phyloP scores from a whole-genome alignment of 768 basidiomycete genomes.

The Pleurotus tuber-regium region DNA sequence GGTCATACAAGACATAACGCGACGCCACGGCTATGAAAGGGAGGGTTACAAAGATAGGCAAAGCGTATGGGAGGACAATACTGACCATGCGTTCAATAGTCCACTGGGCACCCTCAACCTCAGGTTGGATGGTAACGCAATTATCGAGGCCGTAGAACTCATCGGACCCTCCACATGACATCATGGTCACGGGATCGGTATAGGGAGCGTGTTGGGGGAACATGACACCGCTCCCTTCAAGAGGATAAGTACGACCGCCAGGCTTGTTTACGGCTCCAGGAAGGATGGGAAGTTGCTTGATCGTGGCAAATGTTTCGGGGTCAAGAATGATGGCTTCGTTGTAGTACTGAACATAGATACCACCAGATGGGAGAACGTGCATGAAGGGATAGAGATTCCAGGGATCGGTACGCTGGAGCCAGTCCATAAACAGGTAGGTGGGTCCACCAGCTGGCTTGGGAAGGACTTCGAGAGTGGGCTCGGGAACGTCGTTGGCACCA shows the following conservation, averaged over 20 bases:
- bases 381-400: conserved; percentile 82
- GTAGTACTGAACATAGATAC: conserved; percentile 61
- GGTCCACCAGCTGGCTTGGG: conserved; percentile 64
- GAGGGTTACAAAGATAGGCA: background rate
- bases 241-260: conserved; percentile 9
- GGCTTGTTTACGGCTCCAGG: conserved; percentile 63
- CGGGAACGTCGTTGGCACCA: conserved; percentile 62
- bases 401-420: conserved; percentile 69
- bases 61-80: background rate
- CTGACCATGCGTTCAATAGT: conserved; percentile 76
- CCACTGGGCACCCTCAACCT: conserved; percentile 62
- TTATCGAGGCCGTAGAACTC: conserved; percentile 58
- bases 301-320: conserved; percentile 60
- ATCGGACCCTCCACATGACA: conserved; percentile 78
- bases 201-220: conserved; percentile 51
- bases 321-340: conserved; percentile 79
- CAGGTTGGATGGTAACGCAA: conserved; percentile 69
- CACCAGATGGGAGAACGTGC: conserved; percentile 62
- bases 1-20: conserved; percentile 73
- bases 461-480: conserved; percentile 69
- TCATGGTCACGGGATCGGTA: conserved; percentile 62
- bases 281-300: conserved; percentile 54
- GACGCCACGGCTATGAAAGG: conserved; percentile 51
- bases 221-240: conserved; percentile 7
- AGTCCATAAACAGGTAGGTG: conserved; percentile 60